These are phyloP conservation scores for Lactarius akahatsu DNA, from an alignment of 768 basidiomycete genomes.

Conservation along the genomic window DNA sequence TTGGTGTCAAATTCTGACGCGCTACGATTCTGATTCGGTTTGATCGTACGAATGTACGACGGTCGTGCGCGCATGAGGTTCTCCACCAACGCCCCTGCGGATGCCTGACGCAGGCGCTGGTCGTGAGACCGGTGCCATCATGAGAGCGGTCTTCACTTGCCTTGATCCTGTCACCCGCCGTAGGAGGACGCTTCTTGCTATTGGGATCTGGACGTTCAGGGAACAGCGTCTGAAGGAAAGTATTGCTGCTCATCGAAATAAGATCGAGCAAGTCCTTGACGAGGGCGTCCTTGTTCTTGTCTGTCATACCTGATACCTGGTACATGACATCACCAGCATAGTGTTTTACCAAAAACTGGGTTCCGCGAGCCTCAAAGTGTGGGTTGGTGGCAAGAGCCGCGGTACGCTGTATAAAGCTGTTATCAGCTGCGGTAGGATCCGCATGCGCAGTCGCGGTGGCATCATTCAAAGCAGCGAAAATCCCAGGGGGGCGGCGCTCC, in stretches of 20 bases:
- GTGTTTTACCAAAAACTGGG: slow-evolving; percentile 93
- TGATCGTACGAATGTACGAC: slow-evolving; percentile 98
- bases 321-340: slow-evolving; percentile 99
- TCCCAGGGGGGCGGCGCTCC: slow-evolving; percentile 92
- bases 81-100: slow-evolving; percentile 94
- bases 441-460: slow-evolving; percentile 99
- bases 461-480: slow-evolving; percentile 97
- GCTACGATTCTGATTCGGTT: slow-evolving; percentile 96
- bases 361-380: slow-evolving; percentile 92
- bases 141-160: slow-evolving; percentile 39
- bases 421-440: slow-evolving; percentile 93
- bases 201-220: slow-evolving; percentile 93
- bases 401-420: slow-evolving; percentile 92
- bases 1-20: slow-evolving; percentile 89
- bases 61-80: slow-evolving; percentile 98
- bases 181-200: slow-evolving; percentile 97
- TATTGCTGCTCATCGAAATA: slow-evolving; percentile 73
- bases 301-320: slow-evolving; percentile 96
- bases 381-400: slow-evolving; percentile 78
- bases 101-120: slow-evolving; percentile 48
- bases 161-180: slow-evolving; percentile 98
- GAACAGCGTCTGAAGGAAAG: slow-evolving; percentile 87
- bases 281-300: slow-evolving; percentile 98
- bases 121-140: not conserved
- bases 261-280: slow-evolving; percentile 94